Base-by-base conservation (phyloP, 331 rosid genomes). In the Saraca asoca region DNA sequence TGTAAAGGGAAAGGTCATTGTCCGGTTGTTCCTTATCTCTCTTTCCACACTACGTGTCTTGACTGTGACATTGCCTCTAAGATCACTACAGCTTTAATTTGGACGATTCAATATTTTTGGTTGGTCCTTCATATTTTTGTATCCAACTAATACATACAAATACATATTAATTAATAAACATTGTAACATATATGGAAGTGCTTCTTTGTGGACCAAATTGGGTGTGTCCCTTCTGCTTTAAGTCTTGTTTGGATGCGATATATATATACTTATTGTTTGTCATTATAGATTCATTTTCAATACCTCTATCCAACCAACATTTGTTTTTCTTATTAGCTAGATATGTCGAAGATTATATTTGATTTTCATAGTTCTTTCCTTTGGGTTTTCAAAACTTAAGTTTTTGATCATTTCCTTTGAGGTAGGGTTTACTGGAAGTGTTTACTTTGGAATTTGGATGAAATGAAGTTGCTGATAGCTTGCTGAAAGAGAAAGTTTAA, bases 1-100 rank as follows among this genome's bases (percentile, higher is more conserved):
- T 9, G 8, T 24, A 9, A 50, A 7, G 38, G 35, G 63, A 58
- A 53, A 18, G 43, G 81, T 77, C 81, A 77, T 60, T 59, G 0
- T 71, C 77, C 49, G 19, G 43, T 71, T 71, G 74, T 71, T 71
- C 78, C 70, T 43, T 58, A 59, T 71, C 77, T 58, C 63, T 66
- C 68, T 60, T 24, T 10, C 51, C 55, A 1, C 37, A 38, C 51
- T 51, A 58, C 49, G 74, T 69, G 74, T 62, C 63, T 18, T 65
- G 70, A 71, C 7, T 19, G 74, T 51, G 74, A 77, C 81, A 70
- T 70, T 64, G 64, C 64, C 46, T 53, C 51, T 41, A 37, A 60
- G 1, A 39, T 9, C 60, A 62, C 79, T 52, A 53, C 15, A 74
- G 12, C 55, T 75, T 24, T 3, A 24, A 24, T 24, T 68, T 41